Conservation (phyloP, 345 rosid genomes). For the Hevea brasiliensis region DNA sequence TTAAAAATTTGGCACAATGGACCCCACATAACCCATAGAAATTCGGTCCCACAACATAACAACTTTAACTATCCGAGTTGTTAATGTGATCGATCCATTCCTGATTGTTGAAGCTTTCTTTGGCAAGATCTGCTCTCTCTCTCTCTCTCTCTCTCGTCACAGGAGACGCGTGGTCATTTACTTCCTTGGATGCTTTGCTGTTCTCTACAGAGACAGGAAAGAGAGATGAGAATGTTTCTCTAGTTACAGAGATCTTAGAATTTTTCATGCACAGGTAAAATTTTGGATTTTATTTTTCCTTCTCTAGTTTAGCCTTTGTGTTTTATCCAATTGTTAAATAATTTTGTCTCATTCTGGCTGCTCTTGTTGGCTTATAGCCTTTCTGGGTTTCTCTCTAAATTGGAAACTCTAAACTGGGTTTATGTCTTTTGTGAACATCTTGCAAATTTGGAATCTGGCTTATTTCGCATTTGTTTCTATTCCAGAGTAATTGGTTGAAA, state of each 20-base stretch:
- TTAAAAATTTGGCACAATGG: not conserved
- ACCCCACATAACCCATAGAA: not conserved
- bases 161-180: constrained; percentile 4
- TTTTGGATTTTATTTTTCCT: not conserved
- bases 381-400: constrained; percentile 8
- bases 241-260: constrained; percentile 10
- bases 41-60: not conserved
- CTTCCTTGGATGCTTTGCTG: not conserved
- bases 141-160: constrained; percentile 16
- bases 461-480: constrained; percentile 14
- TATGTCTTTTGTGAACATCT: constrained; percentile 13
- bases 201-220: not conserved
- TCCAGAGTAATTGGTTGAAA: not conserved
- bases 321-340: not conserved
- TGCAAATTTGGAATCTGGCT: constrained; percentile 17
- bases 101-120: constrained; percentile 14
- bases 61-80: constrained; percentile 5
- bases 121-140: constrained; percentile 4
- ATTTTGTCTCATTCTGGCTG: not conserved
- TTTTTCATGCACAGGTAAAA: constrained; percentile 13
- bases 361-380: not conserved
- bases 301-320: not conserved
- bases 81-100: constrained; percentile 1
- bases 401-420: not conserved
- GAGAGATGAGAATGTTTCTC: constrained; percentile 6